Evolutionary conservation across 345 rosid species (phyloP).

Genomic region (Rhodamnia rubescens): DNA sequence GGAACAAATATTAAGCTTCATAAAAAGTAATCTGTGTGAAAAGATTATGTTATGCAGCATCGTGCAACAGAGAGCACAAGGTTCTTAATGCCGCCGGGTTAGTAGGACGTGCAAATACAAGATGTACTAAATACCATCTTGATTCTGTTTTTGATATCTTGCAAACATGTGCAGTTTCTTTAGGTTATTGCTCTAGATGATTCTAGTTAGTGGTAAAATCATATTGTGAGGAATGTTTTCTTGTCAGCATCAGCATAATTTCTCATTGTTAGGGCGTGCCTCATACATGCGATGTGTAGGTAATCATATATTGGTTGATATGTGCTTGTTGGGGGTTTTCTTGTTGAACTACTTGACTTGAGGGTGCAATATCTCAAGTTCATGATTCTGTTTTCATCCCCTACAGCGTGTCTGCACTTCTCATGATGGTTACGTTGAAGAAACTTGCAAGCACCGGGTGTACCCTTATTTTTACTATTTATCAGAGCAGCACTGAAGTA

Average conservation of each 20-base stretch:
- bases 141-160: background rate
- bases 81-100: background rate
- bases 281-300: background rate
- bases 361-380: background rate
- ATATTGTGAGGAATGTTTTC: background rate
- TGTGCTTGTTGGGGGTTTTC: background rate
- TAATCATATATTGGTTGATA: background rate
- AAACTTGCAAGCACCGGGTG: constrained; percentile 97
- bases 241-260: background rate
- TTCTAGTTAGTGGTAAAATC: background rate
- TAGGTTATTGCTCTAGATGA: background rate
- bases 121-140: background rate
- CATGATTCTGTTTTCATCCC: background rate
- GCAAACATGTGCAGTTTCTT: background rate
- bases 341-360: background rate
- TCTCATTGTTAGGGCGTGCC: background rate
- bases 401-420: constrained; percentile 85
- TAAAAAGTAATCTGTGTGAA: background rate
- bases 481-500: constrained; percentile 97
- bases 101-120: background rate
- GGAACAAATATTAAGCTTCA: background rate
- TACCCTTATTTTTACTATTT: constrained; percentile 79
- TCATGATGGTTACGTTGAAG: constrained; percentile 98
- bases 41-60: background rate
- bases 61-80: background rate